Percentiles rank a stretch among this genome's conserved stretches.
Conservation (phyloP, 345 rosid species). For the Streptanthus diversifolius region DNA sequence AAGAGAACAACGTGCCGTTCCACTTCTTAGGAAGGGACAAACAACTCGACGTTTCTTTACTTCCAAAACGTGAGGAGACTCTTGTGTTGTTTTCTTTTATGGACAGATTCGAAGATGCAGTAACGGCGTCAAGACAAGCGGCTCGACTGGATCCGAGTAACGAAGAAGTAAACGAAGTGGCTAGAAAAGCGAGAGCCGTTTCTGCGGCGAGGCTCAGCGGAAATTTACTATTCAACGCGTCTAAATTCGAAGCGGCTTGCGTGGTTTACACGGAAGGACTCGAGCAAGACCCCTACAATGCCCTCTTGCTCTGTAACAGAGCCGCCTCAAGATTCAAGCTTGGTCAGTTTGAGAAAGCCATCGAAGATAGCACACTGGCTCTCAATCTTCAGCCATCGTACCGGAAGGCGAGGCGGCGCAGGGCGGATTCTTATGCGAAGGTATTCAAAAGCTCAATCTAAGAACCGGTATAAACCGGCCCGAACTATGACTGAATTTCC, state of each 20-base stretch:
- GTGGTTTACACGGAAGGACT: conserved; percentile 75
- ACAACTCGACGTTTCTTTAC: not conserved
- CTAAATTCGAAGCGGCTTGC: conserved; percentile 60
- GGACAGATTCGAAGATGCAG: conserved; percentile 76
- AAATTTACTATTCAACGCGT: conserved; percentile 65
- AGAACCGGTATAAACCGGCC: conserved; percentile 5
- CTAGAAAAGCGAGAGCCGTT: conserved; percentile 51
- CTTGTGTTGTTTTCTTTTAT: not conserved
- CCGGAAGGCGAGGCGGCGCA: conserved; percentile 71
- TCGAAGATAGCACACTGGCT: conserved; percentile 78
- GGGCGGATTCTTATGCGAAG: conserved; percentile 75
- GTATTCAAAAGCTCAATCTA: conserved; percentile 32
- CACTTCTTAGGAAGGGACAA: not conserved
- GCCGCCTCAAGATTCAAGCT: conserved; percentile 81
- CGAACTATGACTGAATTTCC: not conserved
- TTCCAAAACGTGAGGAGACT: not conserved
- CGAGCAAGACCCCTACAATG: conserved; percentile 59
- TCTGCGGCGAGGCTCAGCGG: conserved; percentile 65
- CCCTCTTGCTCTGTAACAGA: conserved; percentile 85
- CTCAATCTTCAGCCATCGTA: conserved; percentile 64
- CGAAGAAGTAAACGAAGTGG: conserved; percentile 46
- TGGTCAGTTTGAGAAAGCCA: conserved; percentile 59
- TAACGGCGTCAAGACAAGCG: conserved; percentile 65
- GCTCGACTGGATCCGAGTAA: conserved; percentile 61
- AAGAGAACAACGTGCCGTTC: conserved; percentile 1